Conservation (phyloP, 2,329 filamentous ascomycete species). For the Bertia moriformis region DNA sequence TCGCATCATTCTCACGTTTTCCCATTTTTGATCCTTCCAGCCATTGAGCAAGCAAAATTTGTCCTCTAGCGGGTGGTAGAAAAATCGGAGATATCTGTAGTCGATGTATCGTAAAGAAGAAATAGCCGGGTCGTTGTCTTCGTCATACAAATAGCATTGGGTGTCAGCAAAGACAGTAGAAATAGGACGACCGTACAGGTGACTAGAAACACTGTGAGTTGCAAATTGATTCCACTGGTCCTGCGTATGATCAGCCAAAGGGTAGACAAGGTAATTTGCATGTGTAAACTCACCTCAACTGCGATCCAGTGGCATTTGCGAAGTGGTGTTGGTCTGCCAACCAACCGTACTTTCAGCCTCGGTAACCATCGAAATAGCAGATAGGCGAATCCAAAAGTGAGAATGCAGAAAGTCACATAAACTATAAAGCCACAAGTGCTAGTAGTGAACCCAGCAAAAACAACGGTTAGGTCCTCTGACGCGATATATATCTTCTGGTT, state of each 20-base stretch:
- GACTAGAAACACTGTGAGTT: constrained; percentile 51
- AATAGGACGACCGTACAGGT: constrained; percentile 35
- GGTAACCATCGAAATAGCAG: constrained; percentile 83
- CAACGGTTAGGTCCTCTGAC: constrained; percentile 87
- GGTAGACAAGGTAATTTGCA: constrained; percentile 2
- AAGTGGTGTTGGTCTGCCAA: constrained; percentile 56
- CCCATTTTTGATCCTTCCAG: constrained; percentile 92
- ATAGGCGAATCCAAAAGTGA: constrained; percentile 66
- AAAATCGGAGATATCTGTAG: constrained; percentile 88
- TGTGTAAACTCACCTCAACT: constrained; percentile 47
- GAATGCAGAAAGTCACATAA: constrained; percentile 57
- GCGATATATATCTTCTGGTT: constrained; percentile 88
- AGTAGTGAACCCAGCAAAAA: constrained; percentile 79
- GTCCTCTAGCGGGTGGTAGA: constrained; percentile 76
- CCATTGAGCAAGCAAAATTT: constrained; percentile 75
- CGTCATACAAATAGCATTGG: constrained; percentile 46
- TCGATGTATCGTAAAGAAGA: constrained; percentile 64
- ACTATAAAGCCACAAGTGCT: constrained; percentile 51
- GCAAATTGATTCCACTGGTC: constrained; percentile 93
- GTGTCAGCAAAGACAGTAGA: constrained; percentile 49
- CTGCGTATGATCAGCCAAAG: constrained; percentile 22
- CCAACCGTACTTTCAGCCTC: constrained; percentile 64
- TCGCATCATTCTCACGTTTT: constrained; percentile 59
- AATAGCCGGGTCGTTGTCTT: constrained; percentile 67
- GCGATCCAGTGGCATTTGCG: constrained; percentile 78